These are phyloP conservation scores for Allium fistulosum DNA, from an alignment of 106 monocot genomes.

Conservation along the genomic window DNA sequence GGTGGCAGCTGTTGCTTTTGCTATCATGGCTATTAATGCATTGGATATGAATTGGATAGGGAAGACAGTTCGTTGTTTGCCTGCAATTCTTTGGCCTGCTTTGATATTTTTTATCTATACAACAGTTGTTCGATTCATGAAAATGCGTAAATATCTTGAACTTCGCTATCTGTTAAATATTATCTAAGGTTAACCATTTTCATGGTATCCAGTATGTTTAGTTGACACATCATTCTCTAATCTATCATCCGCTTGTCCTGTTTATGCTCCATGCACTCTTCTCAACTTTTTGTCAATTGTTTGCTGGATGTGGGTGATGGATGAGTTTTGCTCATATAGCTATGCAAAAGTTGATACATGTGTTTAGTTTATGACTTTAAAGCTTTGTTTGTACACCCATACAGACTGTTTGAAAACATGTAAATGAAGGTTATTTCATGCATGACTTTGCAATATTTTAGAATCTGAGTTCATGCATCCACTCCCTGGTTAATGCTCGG, in stretches of 20 bases:
- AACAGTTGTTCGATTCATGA: slow-evolving; percentile 32
- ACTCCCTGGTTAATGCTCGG: too few relatives aligned
- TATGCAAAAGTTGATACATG: too few relatives aligned
- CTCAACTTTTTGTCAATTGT: too few relatives aligned
- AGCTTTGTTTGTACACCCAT: too few relatives aligned
- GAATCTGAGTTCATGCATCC: too few relatives aligned
- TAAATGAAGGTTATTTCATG: too few relatives aligned
- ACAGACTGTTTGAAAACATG: too few relatives aligned
- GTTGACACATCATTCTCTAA: slow-evolving; percentile 1
- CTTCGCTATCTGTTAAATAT: slow-evolving; percentile 1
- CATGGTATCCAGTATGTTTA: background rate
- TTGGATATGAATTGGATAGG: slow-evolving; percentile 37
- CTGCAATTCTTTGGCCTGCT: slow-evolving; percentile 54
- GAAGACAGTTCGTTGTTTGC: slow-evolving; percentile 48
- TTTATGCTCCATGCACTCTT: background rate
- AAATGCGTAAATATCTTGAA: slow-evolving; percentile 57
- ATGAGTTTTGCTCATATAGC: too few relatives aligned
- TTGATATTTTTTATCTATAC: slow-evolving; percentile 45
- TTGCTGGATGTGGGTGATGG: too few relatives aligned
- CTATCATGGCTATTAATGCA: slow-evolving; percentile 41
- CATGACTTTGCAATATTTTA: too few relatives aligned
- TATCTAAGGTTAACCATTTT: background rate
- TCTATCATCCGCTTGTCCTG: background rate
- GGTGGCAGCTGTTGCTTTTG: slow-evolving; percentile 45
- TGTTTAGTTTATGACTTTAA: too few relatives aligned